Percentiles rank a stretch among this genome's conserved stretches.
Evolutionary conservation across 2,329 filamentous ascomycete genomes (phyloP).

Genomic region (Drechmeria coniospora): DNA sequence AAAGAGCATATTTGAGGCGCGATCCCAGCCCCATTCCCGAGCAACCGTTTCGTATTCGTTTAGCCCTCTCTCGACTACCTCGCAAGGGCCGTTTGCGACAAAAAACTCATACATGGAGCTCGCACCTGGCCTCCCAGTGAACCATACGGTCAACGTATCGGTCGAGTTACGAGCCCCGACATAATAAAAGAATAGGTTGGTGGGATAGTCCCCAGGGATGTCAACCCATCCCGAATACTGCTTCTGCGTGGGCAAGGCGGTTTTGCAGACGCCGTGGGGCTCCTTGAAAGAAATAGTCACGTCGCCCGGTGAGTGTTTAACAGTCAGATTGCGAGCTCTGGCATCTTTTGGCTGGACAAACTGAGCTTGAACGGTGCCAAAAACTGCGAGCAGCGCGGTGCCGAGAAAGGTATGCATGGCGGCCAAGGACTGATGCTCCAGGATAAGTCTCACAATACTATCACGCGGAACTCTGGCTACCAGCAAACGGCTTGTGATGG

Average conservation of each 20-base stretch:
- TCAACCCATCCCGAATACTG: constrained; percentile 58
- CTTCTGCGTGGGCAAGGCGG: constrained; percentile 47
- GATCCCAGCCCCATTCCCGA: constrained; percentile 52
- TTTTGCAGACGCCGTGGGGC: constrained; percentile 44
- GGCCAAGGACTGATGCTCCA: no score
- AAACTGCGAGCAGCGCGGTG: neutral
- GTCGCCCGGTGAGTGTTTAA: constrained; percentile 44
- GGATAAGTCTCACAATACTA: no score
- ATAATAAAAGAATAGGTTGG: constrained; percentile 38
- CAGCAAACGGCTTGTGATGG: no score
- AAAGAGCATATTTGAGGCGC: constrained; percentile 36
- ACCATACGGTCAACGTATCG: constrained; percentile 39
- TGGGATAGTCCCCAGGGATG: constrained; percentile 38
- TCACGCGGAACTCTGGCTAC: no score
- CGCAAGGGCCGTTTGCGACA: constrained; percentile 39
- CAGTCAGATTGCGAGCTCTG: constrained; percentile 28
- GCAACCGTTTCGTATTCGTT: constrained; percentile 38
- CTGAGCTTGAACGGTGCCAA: no score
- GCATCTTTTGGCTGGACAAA: constrained; percentile 17
- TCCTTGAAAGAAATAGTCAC: constrained; percentile 55
- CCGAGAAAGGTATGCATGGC: no score
- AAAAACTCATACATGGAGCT: constrained; percentile 52
- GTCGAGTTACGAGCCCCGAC: constrained; percentile 28
- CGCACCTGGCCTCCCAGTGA: constrained; percentile 52
- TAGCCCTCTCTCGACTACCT: constrained; percentile 30